Evolutionary conservation across 1,284 basidiomycete species (phyloP), one percentile per base, ranked within the genome.

Genomic region (Quambalaria eucalypti): DNA sequence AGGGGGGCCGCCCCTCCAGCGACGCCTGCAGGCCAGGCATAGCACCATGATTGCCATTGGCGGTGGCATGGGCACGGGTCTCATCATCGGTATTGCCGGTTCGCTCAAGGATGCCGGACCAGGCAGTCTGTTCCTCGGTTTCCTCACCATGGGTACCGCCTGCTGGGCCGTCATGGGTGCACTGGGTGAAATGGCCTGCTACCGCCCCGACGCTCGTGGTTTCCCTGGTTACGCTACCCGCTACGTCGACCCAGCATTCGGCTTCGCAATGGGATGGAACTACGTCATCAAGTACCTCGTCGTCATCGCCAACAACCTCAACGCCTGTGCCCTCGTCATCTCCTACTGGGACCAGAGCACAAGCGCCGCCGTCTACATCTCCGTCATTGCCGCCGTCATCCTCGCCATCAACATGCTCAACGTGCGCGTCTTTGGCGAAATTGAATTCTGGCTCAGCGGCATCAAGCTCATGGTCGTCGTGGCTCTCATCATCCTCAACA

Each of bases 71-170:
- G 66, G 66, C 7, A 87, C 86, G 25, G 87, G 87, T 70, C 78
- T 88, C 19, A 85, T 88, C 62, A 87, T 88, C 62, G 86, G 86
- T 44, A 81, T 77, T 5, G 79, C 79, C 40, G 66, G 66, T 0
- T 76, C 74, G 50, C 64, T 80, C 8, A 66, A 72, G 9, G 66
- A 76, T 51, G 78, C 77, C 29, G 80, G 80, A 6, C 80, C 80
- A 0, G 77, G 69, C 0, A 74, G 73, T 19, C 69, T 80, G 12
- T 74, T 80, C 57, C 69, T 81, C 44, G 74, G 77, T 1, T 81
- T 78, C 57, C 57, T 70, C 2, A 61, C 78, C 52, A 60, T 71
- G 26, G 65, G 61, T 54, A 29, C 40, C 46, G 39, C 16, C 31
- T 64, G 40, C 29, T 62, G 59, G 4, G 55, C 51, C 16, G 58